A percentile compares a stretch with the other conserved stretches of the same genome.
These are phyloP conservation scores for Leucogyrophana mollusca DNA, from an alignment of 768 basidiomycete species.

Conservation along the genomic window DNA sequence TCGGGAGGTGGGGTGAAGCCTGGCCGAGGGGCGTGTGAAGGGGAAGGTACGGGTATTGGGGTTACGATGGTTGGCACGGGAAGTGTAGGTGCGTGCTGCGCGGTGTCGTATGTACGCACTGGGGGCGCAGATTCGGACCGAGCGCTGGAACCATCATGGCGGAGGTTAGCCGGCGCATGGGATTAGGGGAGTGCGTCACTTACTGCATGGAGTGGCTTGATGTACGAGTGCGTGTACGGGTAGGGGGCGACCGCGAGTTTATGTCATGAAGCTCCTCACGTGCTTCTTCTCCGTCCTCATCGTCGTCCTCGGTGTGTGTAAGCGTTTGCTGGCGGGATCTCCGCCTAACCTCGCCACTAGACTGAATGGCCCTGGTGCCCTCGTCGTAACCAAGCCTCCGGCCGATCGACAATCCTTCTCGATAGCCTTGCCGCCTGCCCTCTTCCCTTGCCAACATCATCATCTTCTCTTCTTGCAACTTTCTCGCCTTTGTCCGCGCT, in stretches of 20 bases:
- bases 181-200: conserved; percentile 11
- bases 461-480: conserved; percentile 40
- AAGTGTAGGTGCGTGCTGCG: conserved; percentile 14
- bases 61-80: conserved; percentile 18
- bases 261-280: conserved; percentile 16
- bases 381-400: conserved; percentile 28
- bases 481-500: conserved; percentile 43
- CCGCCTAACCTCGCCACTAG: conserved; percentile 7
- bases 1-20: conserved; percentile 5
- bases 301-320: conserved; percentile 13
- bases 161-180: conserved; percentile 10
- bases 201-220: conserved; percentile 20
- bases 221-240: conserved; percentile 11
- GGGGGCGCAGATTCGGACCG: conserved; percentile 28
- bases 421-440: conserved; percentile 39
- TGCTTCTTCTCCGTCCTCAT: conserved; percentile 6
- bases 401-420: conserved; percentile 37
- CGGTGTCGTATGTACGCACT: conserved; percentile 17
- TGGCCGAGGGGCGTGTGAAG: conserved; percentile 15
- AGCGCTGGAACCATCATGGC: conserved; percentile 9
- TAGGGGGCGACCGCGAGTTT: conserved; percentile 7
- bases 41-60: conserved; percentile 15
- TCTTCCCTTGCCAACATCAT: conserved; percentile 43
- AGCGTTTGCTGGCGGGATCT: conserved; percentile 10
- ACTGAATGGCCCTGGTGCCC: conserved; percentile 18